Conservation (phyloP, 805 yeast species). For the Hemisphaericaspora nanyangensis region DNA sequence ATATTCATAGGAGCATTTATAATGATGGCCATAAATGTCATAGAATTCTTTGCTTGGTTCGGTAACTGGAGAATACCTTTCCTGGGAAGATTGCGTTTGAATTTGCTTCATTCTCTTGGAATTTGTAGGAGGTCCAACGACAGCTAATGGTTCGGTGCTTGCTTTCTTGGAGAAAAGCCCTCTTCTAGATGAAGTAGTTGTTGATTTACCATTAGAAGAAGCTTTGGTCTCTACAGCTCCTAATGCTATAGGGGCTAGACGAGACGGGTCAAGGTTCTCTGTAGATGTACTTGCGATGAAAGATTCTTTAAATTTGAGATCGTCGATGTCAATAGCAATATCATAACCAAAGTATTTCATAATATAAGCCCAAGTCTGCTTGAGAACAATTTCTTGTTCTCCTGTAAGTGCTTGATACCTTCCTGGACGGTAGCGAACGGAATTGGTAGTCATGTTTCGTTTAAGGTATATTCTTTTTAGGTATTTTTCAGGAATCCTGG, state of each 20-base stretch:
- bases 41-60: constrained; percentile 18
- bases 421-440: constrained; percentile 29
- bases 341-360: constrained; percentile 56
- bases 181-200: constrained; percentile 29
- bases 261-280: constrained; percentile 5
- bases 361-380: constrained; percentile 68
- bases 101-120: constrained; percentile 26
- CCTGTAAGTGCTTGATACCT: constrained; percentile 35
- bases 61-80: constrained; percentile 19
- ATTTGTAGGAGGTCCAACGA: constrained; percentile 13
- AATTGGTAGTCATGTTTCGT: constrained; percentile 2
- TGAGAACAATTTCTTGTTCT: constrained; percentile 61
- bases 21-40: constrained; percentile 18
- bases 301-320: constrained; percentile 25
- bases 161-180: constrained; percentile 1
- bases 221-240: constrained; percentile 15
- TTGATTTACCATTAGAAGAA: constrained; percentile 19
- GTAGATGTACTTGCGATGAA: constrained; percentile 26
- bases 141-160: neutral
- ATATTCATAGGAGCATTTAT: constrained; percentile 13
- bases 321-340: constrained; percentile 25
- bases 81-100: constrained; percentile 22
- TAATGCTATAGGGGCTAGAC: neutral
- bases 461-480: neutral
- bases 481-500: no score